Evolutionary conservation across 1,284 basidiomycete genomes (phyloP), one percentile per base, ranked within the genome.

Genomic region (Athelia psychrophila): DNA sequence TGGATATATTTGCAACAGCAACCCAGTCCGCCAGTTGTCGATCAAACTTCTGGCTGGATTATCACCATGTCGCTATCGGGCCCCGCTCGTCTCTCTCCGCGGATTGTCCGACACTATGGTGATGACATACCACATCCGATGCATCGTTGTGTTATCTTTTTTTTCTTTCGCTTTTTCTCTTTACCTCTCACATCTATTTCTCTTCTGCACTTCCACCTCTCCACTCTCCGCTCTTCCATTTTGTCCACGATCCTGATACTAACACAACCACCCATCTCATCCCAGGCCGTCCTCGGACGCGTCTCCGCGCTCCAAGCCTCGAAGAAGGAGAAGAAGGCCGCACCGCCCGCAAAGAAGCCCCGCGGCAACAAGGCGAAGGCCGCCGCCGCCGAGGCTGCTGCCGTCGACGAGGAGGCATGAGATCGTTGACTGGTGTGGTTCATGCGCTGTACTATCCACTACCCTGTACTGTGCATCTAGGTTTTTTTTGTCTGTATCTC

Each of bases 1-100:
- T 89, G 86, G 88, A 90, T 84, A 88, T 73, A 86, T 83, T 79
- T 91, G 88, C 88, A 81, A 91, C 68, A 91, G 76, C 55, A 71
- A 78, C 66, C 67, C 62, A 61, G 65, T 70, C 66, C 66, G 57
- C 63, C 64, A 72, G 64, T 54, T 72, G 75, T 62, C 77, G 83
- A 86, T 85, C 83, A 86, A 86, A 78, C 76, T 73, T n/a, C 70
- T 70, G 61, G 64, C 67, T 71, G 73, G 73, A 65, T 79, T 56
- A 74, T 76, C 77, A 72, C 78, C 82, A 79, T 81, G 79, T 83
- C 83, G 81, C 83, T 86, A 86, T 85, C 85, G 81, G 81, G 68
- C 71, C 67, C 76, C 82, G 82, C 84, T 77, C 76, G 77, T 68
- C 73, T 64, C 76, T 68, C 72, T 50, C 58, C 79, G 83, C 82